Evolutionary conservation across 257 asterid species (phyloP).

Genomic region (Solanum corneliomulleri): DNA sequence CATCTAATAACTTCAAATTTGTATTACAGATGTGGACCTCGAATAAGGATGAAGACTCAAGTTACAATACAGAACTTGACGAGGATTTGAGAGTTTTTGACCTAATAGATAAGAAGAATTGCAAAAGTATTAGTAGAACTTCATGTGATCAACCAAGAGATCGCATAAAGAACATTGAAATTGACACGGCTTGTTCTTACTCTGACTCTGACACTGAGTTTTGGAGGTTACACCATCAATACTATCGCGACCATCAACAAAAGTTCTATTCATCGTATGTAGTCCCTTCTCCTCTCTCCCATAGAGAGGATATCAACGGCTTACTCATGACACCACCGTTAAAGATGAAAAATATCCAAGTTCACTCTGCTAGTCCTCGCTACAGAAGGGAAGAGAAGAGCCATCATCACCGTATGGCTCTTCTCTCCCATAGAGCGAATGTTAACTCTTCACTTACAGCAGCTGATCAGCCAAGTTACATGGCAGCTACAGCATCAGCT

Average conservation of each 20-base stretch:
- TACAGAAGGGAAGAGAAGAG: conserved; percentile 5
- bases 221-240: conserved; percentile 3
- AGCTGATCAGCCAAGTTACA: conserved; percentile 35
- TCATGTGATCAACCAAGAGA: conserved; percentile 25
- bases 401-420: conserved; percentile 18
- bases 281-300: conserved; percentile 17
- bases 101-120: neutral
- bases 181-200: conserved; percentile 30
- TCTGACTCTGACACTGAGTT: conserved; percentile 1
- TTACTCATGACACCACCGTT: conserved; percentile 18
- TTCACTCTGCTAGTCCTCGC: conserved; percentile 26
- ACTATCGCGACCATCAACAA: conserved; percentile 3
- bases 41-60: conserved; percentile 18
- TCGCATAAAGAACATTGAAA: conserved; percentile 28
- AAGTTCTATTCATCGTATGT: conserved; percentile 2
- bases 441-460: conserved; percentile 9
- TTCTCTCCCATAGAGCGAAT: conserved; percentile 17
- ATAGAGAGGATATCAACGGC: neutral
- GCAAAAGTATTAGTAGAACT: conserved; percentile 10
- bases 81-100: neutral
- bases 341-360: conserved; percentile 18
- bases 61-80: neutral
- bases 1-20: neutral
- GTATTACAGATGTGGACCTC: conserved; percentile 24
- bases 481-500: conserved; percentile 76